These are phyloP conservation scores for Brettanomyces custersianus DNA, from an alignment of 805 yeast species.

Conservation along the genomic window DNA sequence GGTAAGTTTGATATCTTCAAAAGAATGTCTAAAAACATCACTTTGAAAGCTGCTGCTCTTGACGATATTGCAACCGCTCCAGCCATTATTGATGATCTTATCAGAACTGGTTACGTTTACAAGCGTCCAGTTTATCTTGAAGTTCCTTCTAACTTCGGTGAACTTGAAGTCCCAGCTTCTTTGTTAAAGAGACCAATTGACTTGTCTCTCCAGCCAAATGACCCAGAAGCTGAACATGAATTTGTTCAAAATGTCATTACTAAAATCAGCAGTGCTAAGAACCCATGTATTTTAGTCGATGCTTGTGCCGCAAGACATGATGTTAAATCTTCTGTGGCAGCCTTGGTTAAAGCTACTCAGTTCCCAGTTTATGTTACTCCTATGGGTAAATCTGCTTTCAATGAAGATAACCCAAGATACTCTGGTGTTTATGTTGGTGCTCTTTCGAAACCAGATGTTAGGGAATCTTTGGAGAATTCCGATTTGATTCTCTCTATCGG, in stretches of 20 bases:
- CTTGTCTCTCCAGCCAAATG: slow-evolving; percentile 48
- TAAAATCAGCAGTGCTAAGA: slow-evolving; percentile 47
- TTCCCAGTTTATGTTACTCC: slow-evolving; percentile 84
- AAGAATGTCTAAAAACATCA: slow-evolving; percentile 68
- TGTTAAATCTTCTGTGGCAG: slow-evolving; percentile 52
- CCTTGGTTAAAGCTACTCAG: slow-evolving; percentile 56
- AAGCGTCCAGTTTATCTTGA: slow-evolving; percentile 82
- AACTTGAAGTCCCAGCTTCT: slow-evolving; percentile 47
- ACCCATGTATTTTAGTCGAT: slow-evolving; percentile 74
- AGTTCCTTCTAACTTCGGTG: slow-evolving; percentile 74
- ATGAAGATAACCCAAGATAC: slow-evolving; percentile 63
- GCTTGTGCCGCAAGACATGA: slow-evolving; percentile 81
- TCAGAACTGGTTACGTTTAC: slow-evolving; percentile 57
- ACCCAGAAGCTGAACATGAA: slow-evolving; percentile 53
- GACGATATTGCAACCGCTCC: slow-evolving; percentile 61
- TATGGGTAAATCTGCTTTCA: slow-evolving; percentile 78
- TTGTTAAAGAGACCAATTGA: slow-evolving; percentile 59
- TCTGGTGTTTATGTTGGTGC: slow-evolving; percentile 85
- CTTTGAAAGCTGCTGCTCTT: slow-evolving; percentile 56
- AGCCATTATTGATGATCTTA: slow-evolving; percentile 61
- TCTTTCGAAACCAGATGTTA: slow-evolving; percentile 65
- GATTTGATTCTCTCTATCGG: slow-evolving; percentile 76
- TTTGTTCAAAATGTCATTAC: slow-evolving; percentile 44
- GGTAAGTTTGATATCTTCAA: slow-evolving; percentile 75
- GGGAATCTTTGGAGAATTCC: slow-evolving; percentile 61